phyloP scores from a whole-genome alignment of 306 rosid genomes.

The Alnus glutinosa region DNA sequence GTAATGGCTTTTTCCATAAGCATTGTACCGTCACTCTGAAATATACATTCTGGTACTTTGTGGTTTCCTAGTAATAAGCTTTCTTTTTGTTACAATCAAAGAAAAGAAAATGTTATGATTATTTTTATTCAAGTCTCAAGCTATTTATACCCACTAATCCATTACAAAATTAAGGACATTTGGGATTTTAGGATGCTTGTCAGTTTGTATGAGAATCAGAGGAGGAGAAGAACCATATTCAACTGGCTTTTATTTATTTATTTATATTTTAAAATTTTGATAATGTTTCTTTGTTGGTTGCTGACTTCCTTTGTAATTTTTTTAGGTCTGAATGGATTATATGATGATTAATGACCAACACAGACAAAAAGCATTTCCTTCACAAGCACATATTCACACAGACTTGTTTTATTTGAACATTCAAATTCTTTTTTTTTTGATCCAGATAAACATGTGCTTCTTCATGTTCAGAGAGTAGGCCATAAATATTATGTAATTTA shows the following conservation, averaged over 20 bases:
- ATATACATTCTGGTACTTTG: not conserved
- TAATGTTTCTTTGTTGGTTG: not conserved
- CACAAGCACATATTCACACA: not conserved
- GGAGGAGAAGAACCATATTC: slow-evolving; percentile 3
- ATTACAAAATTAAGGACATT: not conserved
- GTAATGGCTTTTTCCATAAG: slow-evolving; percentile 38
- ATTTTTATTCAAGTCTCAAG: not conserved
- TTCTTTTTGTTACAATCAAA: slow-evolving; percentile 2
- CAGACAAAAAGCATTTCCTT: not conserved
- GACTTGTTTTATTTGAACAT: not conserved
- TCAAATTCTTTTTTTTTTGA: not conserved
- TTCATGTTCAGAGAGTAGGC: not conserved
- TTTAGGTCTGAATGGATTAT: slow-evolving; percentile 18
- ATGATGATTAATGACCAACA: slow-evolving; percentile 4
- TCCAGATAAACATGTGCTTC: not conserved
- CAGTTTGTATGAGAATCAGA: slow-evolving; percentile 9
- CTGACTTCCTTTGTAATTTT: slow-evolving; percentile 11
- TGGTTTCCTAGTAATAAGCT: slow-evolving; percentile 14
- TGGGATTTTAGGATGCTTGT: slow-evolving; percentile 11
- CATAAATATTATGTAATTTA: not conserved
- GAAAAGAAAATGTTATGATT: not conserved
- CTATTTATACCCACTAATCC: not conserved
- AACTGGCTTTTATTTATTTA: slow-evolving; percentile 2
- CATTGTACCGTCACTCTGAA: slow-evolving; percentile 27
- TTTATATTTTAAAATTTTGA: not conserved